Conservation (phyloP, 257 asterid genomes). For the Salvia hispanica region DNA sequence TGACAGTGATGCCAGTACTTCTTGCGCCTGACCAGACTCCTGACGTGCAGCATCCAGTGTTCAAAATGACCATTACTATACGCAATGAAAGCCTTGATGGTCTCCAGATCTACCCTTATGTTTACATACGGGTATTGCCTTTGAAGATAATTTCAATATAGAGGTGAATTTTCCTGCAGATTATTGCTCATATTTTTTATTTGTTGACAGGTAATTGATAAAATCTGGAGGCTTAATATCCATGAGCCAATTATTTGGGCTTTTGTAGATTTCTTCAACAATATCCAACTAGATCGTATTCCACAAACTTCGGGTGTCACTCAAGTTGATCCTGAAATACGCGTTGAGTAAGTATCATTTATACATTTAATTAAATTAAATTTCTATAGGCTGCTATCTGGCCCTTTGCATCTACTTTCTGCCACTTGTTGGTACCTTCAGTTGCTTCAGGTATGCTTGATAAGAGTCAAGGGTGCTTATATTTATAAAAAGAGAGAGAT, state of each 20-base stretch:
- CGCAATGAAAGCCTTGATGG: conserved; percentile 81
- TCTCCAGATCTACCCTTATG: conserved; percentile 84
- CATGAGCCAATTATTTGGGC: conserved; percentile 99
- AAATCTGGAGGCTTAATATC: conserved; percentile 82
- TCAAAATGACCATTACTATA: conserved; percentile 83
- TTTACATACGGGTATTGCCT: conserved; percentile 71
- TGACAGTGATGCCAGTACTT: conserved; percentile 89
- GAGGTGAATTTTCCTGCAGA: conserved; percentile 15
- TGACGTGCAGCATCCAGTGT: conserved; percentile 82
- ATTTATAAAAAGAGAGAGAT: too few species aligned
- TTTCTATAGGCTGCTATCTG: conserved; percentile 8
- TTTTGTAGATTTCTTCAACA: conserved; percentile 74
- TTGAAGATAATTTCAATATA: conserved; percentile 18
- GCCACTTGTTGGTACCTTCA: conserved; percentile 14
- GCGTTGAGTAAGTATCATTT: conserved; percentile 72
- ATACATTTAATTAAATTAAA: background rate
- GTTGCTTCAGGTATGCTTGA: conserved; percentile 2
- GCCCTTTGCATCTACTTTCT: conserved; percentile 19
- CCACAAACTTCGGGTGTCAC: conserved; percentile 67
- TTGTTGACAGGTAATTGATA: conserved; percentile 69
- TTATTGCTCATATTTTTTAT: conserved; percentile 27
- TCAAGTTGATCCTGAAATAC: conserved; percentile 99
- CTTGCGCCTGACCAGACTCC: conserved; percentile 86
- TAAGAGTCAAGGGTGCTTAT: too few species aligned
- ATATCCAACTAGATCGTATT: conserved; percentile 80